Conservation (phyloP, 1,139 yeast genomes). For the Blastobotrys malaysiensis region DNA sequence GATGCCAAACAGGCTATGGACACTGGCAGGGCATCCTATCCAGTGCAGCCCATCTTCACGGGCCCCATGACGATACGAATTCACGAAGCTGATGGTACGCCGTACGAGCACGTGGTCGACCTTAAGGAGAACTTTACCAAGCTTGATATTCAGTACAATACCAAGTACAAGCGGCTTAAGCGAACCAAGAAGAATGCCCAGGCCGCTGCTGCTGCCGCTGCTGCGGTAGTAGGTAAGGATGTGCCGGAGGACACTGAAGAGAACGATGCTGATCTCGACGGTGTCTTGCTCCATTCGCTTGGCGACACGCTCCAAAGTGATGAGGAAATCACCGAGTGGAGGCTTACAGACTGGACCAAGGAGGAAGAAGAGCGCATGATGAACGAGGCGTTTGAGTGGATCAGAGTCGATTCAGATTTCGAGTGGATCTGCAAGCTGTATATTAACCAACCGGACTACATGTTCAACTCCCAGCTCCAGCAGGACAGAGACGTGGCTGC, state of each 20-base stretch:
- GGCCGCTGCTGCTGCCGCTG: constrained; percentile 18
- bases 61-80: constrained; percentile 97
- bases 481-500: constrained; percentile 97
- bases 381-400: constrained; percentile 95
- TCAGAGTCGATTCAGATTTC: constrained; percentile 91
- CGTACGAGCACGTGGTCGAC: constrained; percentile 95
- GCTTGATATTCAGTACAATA: constrained; percentile 89
- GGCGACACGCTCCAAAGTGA: constrained; percentile 71
- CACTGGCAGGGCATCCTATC: constrained; percentile 21
- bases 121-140: constrained; percentile 80
- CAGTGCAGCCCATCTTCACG: constrained; percentile 30
- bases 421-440: constrained; percentile 89
- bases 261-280: constrained; percentile 33
- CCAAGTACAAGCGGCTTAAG: constrained; percentile 72
- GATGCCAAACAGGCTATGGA: constrained; percentile 35
- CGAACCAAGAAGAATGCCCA: constrained; percentile 50
- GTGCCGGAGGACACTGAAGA: constrained; percentile 25
- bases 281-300: constrained; percentile 51
- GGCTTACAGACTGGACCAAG: constrained; percentile 63
- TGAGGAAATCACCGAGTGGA: constrained; percentile 65
- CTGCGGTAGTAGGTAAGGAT: constrained; percentile 7
- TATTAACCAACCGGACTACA: constrained; percentile 88
- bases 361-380: constrained; percentile 64
- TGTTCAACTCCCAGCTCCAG: constrained; percentile 89
- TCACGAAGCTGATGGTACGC: constrained; percentile 99